Evolutionary conservation across 768 basidiomycete genomes (phyloP).

Genomic region (Leucogyrophana mollusca): DNA sequence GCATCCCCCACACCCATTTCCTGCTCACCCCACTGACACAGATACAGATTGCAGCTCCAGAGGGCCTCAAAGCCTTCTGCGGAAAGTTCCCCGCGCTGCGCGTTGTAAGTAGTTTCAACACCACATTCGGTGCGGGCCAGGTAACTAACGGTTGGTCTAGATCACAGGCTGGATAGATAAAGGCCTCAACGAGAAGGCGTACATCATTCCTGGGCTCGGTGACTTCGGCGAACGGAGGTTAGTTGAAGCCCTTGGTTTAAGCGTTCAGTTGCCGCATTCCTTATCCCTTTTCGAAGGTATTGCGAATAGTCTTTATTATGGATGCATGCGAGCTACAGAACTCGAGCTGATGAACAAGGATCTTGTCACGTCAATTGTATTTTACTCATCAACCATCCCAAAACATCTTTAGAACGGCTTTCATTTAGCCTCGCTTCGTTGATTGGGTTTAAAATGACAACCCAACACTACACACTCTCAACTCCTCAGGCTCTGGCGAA

Average conservation of each 20-base stretch:
- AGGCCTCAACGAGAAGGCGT: conserved; percentile 87
- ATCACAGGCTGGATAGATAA: conserved; percentile 96
- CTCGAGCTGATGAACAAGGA: too few species aligned
- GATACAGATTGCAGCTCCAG: conserved; percentile 79
- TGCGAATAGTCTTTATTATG: too few species aligned
- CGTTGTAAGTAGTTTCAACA: conserved; percentile 53
- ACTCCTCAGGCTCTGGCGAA: too few species aligned
- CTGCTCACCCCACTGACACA: background rate
- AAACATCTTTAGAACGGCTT: background rate
- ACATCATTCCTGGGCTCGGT: conserved; percentile 93
- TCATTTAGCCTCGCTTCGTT: too few species aligned
- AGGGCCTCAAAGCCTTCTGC: conserved; percentile 84
- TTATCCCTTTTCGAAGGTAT: too few species aligned
- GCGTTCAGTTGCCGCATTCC: too few species aligned
- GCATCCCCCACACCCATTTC: conserved; percentile 12
- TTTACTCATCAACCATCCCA: background rate
- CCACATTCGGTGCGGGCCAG: background rate
- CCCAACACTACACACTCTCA: too few species aligned
- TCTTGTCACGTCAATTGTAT: too few species aligned
- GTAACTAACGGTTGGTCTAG: conserved; percentile 33
- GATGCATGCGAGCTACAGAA: too few species aligned
- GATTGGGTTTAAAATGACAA: too few species aligned
- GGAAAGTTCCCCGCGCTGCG: conserved; percentile 69
- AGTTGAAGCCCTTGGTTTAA: conserved; percentile 9
- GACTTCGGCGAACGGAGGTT: conserved; percentile 93